Base-by-base conservation (phyloP, 441 rosid genomes). In the Mallotus japonicus region DNA sequence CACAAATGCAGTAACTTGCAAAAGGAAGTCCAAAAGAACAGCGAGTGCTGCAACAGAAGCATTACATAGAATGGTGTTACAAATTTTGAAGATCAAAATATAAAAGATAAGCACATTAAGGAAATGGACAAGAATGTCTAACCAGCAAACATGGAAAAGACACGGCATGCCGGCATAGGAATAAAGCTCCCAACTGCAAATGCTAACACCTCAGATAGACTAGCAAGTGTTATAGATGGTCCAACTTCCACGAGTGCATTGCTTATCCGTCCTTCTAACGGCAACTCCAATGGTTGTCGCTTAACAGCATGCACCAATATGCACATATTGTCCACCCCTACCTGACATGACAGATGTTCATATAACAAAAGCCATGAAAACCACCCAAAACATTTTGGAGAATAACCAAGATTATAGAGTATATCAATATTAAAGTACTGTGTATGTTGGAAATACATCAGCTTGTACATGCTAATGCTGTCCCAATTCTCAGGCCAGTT, bases 91-190 rank as follows among this genome's bases (percentile, higher is more conserved):
- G 72, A 34, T 0, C 58, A 44, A 49, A 60, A 49, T 20, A 51
- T 42, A 46, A 14, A 34, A 32, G 9, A 40, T 67, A 60, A 46
- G 20, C 37, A 20, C 12, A 9, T 20, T 53, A 59, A 14, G 22
- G 47, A 53, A 61, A 67, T 24, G 16, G 53, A 59, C 20, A 67
- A 67, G 37, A 75, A 72, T 46, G 72, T 57, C 85, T 79, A 17
- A 92, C 99, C 98, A 82, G 99, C 99, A 85, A 95, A 95, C 98
- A 95, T 90, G 76, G 99, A 95, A 85, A 95, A 95, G 10, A 95
- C 93, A 78, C 98, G 93, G 80, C 97, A 95, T 51, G 99, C 99
- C 56, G 99, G 99, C 99, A 95, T 95, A 55, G 95, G 93, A 22
- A 91, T 91, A 72, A 90, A 95, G 82, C 90, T 89, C 74, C 98